Conservation (phyloP, 495 filamentous ascomycete genomes). For the Hypoxylon perforatum region DNA sequence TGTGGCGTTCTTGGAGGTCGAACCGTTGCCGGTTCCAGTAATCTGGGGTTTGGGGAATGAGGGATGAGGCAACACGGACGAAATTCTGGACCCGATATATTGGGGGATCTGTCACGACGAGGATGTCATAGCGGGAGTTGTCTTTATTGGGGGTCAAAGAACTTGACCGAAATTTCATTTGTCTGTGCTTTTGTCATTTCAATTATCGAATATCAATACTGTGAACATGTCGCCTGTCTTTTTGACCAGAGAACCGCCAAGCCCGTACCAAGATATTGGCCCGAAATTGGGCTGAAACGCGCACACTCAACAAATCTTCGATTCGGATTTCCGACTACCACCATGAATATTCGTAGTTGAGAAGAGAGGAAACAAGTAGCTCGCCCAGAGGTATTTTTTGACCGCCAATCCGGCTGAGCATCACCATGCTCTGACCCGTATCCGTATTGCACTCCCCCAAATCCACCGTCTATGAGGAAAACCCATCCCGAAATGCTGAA, state of each 20-base stretch:
- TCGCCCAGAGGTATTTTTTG: constrained; percentile 31
- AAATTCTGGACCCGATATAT: constrained; percentile 33
- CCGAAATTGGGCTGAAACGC: constrained; percentile 39
- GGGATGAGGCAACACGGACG: constrained; percentile 27
- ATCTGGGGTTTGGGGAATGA: constrained; percentile 26
- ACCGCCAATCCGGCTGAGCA: constrained; percentile 34
- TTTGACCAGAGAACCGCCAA: constrained; percentile 41
- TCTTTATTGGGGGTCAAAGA: constrained; percentile 18
- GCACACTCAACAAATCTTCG: constrained; percentile 26
- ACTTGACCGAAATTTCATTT: constrained; percentile 36
- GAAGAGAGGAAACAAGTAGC: constrained; percentile 40
- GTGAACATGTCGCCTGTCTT: constrained; percentile 35
- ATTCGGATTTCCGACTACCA: background rate
- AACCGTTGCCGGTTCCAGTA: constrained; percentile 1
- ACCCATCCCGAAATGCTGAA: constrained; percentile 35
- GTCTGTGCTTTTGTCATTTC: constrained; percentile 37
- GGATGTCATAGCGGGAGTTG: constrained; percentile 17
- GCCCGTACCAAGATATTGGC: constrained; percentile 41
- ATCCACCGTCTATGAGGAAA: constrained; percentile 41
- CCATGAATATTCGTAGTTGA: constrained; percentile 27
- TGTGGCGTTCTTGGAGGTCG: constrained; percentile 12
- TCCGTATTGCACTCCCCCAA: constrained; percentile 23
- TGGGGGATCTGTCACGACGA: constrained; percentile 27
- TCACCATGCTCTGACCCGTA: constrained; percentile 27
- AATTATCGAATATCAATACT: constrained; percentile 43